Evolutionary conservation across 2,329 filamentous ascomycete species (phyloP).

Genomic region (Graphilbum fragrans): DNA sequence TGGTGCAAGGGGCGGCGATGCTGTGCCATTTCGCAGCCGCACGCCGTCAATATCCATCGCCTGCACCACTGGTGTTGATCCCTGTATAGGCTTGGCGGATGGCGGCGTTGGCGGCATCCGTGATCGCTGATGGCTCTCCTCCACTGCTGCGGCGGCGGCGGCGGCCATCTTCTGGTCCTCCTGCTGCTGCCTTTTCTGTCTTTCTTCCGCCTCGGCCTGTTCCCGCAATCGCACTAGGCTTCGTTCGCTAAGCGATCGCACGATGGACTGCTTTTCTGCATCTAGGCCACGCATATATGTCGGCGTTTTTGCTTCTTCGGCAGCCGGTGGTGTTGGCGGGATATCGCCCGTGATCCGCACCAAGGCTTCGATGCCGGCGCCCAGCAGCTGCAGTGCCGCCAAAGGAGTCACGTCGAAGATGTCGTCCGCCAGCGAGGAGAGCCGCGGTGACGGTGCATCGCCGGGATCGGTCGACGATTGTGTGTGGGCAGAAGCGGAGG

Average conservation of each 20-base stretch:
- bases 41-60: slow-evolving; percentile 38
- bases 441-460: slow-evolving; percentile 6
- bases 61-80: no score
- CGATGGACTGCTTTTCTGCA: slow-evolving; percentile 48
- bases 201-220: slow-evolving; percentile 21
- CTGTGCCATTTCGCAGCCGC: slow-evolving; percentile 25
- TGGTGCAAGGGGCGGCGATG: slow-evolving; percentile 20
- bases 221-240: slow-evolving; percentile 33
- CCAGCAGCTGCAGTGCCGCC: slow-evolving; percentile 70
- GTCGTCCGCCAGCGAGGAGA: slow-evolving; percentile 35
- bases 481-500: slow-evolving; percentile 2
- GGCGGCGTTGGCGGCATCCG: slow-evolving; percentile 10
- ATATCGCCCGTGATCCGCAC: slow-evolving; percentile 66
- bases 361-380: slow-evolving; percentile 56
- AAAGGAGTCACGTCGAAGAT: slow-evolving; percentile 62
- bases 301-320: slow-evolving; percentile 48
- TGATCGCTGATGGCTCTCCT: background rate
- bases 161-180: no score
- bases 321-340: slow-evolving; percentile 57
- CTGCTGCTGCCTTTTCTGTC: background rate
- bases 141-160: background rate
- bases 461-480: slow-evolving; percentile 1
- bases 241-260: slow-evolving; percentile 43
- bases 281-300: slow-evolving; percentile 31
- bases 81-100: slow-evolving; percentile 8